A percentile compares a stretch with the other conserved stretches of the same genome.
phyloP scores from a whole-genome alignment of 208 protist species.

The Trichomonas gallinae region DNA sequence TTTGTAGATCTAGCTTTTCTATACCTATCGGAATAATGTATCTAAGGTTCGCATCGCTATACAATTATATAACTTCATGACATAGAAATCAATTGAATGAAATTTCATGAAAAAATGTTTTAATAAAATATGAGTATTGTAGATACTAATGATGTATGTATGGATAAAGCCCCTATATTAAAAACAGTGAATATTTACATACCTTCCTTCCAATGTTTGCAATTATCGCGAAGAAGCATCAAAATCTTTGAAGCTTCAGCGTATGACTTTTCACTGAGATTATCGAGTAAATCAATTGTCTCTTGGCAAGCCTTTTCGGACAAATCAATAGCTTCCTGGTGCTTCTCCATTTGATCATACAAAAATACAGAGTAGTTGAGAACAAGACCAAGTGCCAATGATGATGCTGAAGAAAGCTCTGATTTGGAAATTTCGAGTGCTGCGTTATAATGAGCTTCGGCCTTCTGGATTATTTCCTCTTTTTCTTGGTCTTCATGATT shows the following conservation, averaged over 20 bases:
- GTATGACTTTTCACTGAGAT: constrained; percentile 51
- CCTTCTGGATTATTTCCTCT: constrained; percentile 26
- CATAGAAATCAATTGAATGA: no score
- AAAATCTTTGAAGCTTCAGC: constrained; percentile 62
- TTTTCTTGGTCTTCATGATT: neutral
- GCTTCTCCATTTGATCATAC: constrained; percentile 35
- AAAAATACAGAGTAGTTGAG: constrained; percentile 55
- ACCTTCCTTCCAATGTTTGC: constrained; percentile 39
- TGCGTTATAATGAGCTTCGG: constrained; percentile 34
- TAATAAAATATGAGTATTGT: no score
- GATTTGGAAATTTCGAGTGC: neutral
- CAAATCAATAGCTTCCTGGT: constrained; percentile 32
- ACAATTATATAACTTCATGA: no score
- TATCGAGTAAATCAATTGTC: constrained; percentile 54
- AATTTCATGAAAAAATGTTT: no score
- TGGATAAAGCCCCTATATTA: no score
- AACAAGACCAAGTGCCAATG: constrained; percentile 41
- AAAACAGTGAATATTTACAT: neutral
- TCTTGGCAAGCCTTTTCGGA: constrained; percentile 44
- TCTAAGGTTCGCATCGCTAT: no score
- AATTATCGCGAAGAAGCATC: constrained; percentile 57
- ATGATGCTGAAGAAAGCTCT: neutral
- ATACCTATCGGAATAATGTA: no score
- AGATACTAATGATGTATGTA: no score
- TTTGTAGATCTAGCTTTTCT: no score